Conservation (phyloP, 768 basidiomycete species). For the Suillus tomentosus region DNA sequence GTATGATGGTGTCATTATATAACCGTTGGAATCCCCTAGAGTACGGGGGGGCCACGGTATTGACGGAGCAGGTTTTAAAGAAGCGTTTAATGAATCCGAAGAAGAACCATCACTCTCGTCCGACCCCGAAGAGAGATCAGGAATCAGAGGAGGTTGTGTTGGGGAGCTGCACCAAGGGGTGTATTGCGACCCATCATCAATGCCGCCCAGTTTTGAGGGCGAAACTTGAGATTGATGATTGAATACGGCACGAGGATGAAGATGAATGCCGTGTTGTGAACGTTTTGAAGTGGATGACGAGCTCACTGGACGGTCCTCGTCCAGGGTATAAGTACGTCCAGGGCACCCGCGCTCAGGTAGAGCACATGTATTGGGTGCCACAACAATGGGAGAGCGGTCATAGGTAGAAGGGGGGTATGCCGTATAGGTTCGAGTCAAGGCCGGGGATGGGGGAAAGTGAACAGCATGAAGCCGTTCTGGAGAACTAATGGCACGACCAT, state of each 20-base stretch:
- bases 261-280: slow-evolving; percentile 37
- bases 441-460: slow-evolving; percentile 47
- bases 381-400: slow-evolving; percentile 80
- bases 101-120: slow-evolving; percentile 64
- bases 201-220: slow-evolving; percentile 5
- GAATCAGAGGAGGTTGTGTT: slow-evolving; percentile 52
- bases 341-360: slow-evolving; percentile 80
- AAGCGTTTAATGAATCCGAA: slow-evolving; percentile 26
- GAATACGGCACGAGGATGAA: slow-evolving; percentile 48
- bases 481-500: slow-evolving; percentile 20
- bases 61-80: slow-evolving; percentile 25
- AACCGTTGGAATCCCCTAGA: slow-evolving; percentile 16
- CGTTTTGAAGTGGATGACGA: slow-evolving; percentile 19
- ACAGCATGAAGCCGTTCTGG: slow-evolving; percentile 42
- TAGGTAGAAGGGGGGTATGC: slow-evolving; percentile 53
- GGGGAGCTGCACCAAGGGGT: slow-evolving; percentile 18
- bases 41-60: slow-evolving; percentile 19
- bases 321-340: slow-evolving; percentile 64
- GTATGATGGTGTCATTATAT: slow-evolving; percentile 2
- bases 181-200: slow-evolving; percentile 19
- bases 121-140: slow-evolving; percentile 61
- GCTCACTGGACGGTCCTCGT: slow-evolving; percentile 31
- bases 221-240: slow-evolving; percentile 9
- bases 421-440: slow-evolving; percentile 40
- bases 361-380: slow-evolving; percentile 70